Conservation (phyloP, 352 stramenopile genomes). For the Globisporangium emineosum region DNA sequence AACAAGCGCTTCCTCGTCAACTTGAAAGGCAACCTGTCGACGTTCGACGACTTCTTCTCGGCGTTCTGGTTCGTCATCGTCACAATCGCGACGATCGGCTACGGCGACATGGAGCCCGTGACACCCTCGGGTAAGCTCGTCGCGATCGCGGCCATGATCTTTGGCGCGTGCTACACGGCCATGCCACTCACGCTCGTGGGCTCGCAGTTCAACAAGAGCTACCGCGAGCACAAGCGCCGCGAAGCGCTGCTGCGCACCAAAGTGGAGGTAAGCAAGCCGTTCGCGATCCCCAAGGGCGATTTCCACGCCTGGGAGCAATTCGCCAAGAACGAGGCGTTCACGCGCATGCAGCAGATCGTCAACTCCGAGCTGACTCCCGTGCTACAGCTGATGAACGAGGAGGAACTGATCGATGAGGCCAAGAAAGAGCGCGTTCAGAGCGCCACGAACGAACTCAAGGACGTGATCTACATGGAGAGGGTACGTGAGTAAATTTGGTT, state of each 20-base stretch:
- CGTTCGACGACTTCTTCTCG: slow-evolving; percentile 80
- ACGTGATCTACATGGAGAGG: slow-evolving; percentile 44
- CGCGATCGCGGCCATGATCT: slow-evolving; percentile 75
- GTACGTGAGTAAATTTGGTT: slow-evolving; percentile 19
- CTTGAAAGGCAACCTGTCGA: slow-evolving; percentile 59
- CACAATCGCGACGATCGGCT: slow-evolving; percentile 67
- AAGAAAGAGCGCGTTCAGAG: slow-evolving; percentile 33
- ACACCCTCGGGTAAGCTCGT: slow-evolving; percentile 67
- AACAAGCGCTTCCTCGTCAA: slow-evolving; percentile 76
- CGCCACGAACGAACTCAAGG: slow-evolving; percentile 42
- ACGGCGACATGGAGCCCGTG: slow-evolving; percentile 75
- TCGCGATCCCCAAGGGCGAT: slow-evolving; percentile 40
- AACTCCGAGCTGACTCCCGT: slow-evolving; percentile 37
- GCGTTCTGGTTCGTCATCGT: slow-evolving; percentile 87
- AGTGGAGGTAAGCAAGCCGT: slow-evolving; percentile 65
- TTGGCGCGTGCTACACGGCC: slow-evolving; percentile 76
- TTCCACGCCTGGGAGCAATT: slow-evolving; percentile 52
- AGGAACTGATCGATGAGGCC: slow-evolving; percentile 42
- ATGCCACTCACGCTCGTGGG: slow-evolving; percentile 79
- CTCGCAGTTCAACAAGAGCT: slow-evolving; percentile 82
- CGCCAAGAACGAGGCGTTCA: slow-evolving; percentile 45
- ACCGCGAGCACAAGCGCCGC: slow-evolving; percentile 72
- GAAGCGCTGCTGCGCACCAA: slow-evolving; percentile 71
- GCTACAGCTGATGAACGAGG: slow-evolving; percentile 43
- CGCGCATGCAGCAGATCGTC: slow-evolving; percentile 35